Conservation (phyloP, 2,329 filamentous ascomycete species). For the Fusarium mangiferae region DNA sequence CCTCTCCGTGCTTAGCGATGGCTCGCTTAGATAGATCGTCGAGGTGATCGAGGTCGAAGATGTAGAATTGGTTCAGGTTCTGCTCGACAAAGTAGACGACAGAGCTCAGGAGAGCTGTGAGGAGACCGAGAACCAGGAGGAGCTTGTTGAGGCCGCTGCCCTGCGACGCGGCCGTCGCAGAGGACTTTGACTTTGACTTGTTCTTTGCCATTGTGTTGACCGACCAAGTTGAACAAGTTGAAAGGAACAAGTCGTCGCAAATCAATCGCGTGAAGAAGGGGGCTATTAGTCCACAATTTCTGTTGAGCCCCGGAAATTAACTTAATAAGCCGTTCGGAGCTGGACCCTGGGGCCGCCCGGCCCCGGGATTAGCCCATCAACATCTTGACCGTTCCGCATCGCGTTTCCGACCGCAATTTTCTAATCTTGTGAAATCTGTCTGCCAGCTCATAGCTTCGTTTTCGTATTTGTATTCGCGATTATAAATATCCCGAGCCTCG, state of each 20-base stretch:
- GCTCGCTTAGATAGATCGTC: conserved; percentile 74
- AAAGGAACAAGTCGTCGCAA: not conserved
- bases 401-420: conserved; percentile 23
- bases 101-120: conserved; percentile 65
- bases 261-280: conserved; percentile 3
- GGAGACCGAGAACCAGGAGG: conserved; percentile 61
- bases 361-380: conserved; percentile 38
- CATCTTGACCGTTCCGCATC: conserved; percentile 19
- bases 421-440: conserved; percentile 2
- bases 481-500: not conserved
- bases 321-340: conserved; percentile 24
- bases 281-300: conserved; percentile 12
- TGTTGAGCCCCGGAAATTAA: conserved; percentile 31
- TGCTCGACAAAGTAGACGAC: conserved; percentile 67
- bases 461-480: conserved; percentile 43
- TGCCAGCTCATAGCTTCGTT: conserved; percentile 25
- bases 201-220: conserved; percentile 28
- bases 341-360: conserved; percentile 22
- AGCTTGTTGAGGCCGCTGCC: conserved; percentile 49
- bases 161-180: conserved; percentile 31
- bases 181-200: conserved; percentile 35
- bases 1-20: conserved; percentile 76
- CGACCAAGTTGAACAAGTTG: conserved; percentile 2
- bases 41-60: conserved; percentile 76
- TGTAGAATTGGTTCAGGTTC: conserved; percentile 74